phyloP scores from a whole-genome alignment of 2,329 filamentous ascomycete genomes.

The Celoporthe dispersa region DNA sequence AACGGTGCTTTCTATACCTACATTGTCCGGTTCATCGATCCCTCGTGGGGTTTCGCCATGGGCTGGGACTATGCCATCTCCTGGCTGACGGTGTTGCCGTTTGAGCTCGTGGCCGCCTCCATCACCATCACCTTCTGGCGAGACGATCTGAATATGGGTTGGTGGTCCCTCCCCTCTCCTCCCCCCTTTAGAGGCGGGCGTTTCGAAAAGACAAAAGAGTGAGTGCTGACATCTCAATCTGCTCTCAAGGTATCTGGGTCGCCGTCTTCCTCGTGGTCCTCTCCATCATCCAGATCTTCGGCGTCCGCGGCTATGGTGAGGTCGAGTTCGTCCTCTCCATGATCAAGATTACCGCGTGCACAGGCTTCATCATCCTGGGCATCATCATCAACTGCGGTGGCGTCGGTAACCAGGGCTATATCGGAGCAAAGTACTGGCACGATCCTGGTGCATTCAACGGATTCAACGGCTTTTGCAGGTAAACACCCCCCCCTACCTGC shows the following conservation, averaged over 20 bases:
- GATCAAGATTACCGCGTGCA: slow-evolving; percentile 61
- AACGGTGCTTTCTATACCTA: slow-evolving; percentile 68
- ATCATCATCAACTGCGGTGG: slow-evolving; percentile 64
- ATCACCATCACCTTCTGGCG: slow-evolving; percentile 61
- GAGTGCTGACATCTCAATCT: not conserved
- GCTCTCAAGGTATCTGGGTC: slow-evolving; percentile 52
- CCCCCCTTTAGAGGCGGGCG: too few species aligned
- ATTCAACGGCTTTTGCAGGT: slow-evolving; percentile 51
- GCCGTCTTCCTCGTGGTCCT: slow-evolving; percentile 58
- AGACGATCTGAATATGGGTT: slow-evolving; percentile 50
- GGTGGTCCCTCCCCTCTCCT: too few species aligned
- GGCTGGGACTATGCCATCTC: slow-evolving; percentile 58
- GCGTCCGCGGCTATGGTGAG: slow-evolving; percentile 61
- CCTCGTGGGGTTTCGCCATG: slow-evolving; percentile 60
- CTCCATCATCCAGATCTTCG: slow-evolving; percentile 57
- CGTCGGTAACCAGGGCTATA: slow-evolving; percentile 59
- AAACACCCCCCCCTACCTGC: too few species aligned
- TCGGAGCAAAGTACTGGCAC: slow-evolving; percentile 65
- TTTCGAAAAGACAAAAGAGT: too few species aligned
- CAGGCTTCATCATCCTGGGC: slow-evolving; percentile 68
- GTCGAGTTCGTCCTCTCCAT: slow-evolving; percentile 62
- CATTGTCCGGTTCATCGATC: slow-evolving; percentile 63
- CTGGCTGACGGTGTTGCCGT: slow-evolving; percentile 55
- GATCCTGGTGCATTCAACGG: slow-evolving; percentile 59
- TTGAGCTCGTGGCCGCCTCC: slow-evolving; percentile 58